Base-by-base conservation (phyloP, 2,329 filamentous ascomycete species). In the Fusarium sp. region DNA sequence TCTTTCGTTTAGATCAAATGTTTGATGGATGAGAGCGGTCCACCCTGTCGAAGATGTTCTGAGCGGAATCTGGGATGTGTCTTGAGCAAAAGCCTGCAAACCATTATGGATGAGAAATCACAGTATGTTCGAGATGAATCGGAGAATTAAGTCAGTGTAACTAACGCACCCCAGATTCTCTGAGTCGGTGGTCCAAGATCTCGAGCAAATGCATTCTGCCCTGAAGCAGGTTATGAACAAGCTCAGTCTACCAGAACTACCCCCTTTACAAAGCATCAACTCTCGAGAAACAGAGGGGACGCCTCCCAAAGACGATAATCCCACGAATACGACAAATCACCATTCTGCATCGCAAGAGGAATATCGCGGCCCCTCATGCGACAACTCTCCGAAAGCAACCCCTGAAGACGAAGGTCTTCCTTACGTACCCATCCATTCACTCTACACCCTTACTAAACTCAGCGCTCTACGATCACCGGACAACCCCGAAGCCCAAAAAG, bases 11-110 rank as follows among this genome's bases (percentile, higher is more conserved):
- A 81, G 80, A 81, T 82, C 55, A 80, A 80, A 68, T 82, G 80
- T 44, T 66, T 81, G 44, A 82, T 82, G 80, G 79, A 81, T 46
- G 78, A 80, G 36, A 76, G 72, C 26, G 79, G 79, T 1, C 79
- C 80, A 4, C 80, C 80, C 5, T 82, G 80, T 63, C 74, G 76
- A 6, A 72, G 80, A 56, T 82, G 80, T 45, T 63, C 74, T 18
- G 78, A 81, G 58, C 66, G 78, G 15, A 78, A 78, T 39, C 63
- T 82, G 28, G 75, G 76, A 1, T 82, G 80, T 48, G 78, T 81
- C 3, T 59, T 82, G 49, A 81, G 80, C 45, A 82, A 82, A 73
- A 81, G 79, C 45, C 71, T 82, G 4, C 80, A 82, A 63, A 82
- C 78, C 2, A 77, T 82, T 22, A 81, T 82, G 34, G 79, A 80